These are phyloP conservation scores for Grosmannia clavigera DNA, from an alignment of 2,329 filamentous ascomycete species.

Conservation along the genomic window DNA sequence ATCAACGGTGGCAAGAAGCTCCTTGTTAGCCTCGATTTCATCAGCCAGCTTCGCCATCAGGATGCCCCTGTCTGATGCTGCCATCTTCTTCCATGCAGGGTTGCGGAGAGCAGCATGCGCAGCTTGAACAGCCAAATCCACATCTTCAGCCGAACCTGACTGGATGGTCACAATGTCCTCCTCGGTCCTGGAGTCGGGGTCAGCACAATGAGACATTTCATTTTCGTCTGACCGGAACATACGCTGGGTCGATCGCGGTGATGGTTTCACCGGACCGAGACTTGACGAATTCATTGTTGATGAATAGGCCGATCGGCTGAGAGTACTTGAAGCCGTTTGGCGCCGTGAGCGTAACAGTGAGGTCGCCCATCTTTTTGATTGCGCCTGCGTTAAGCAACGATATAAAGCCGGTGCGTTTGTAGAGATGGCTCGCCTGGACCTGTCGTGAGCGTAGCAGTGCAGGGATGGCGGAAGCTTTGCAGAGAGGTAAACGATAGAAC, in stretches of 20 bases:
- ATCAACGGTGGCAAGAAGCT: slow-evolving; percentile 35
- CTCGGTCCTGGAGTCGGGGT: neutral
- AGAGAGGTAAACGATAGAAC: neutral
- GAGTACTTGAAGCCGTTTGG: slow-evolving; percentile 6
- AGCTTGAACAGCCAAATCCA: slow-evolving; percentile 8
- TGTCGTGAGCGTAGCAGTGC: neutral
- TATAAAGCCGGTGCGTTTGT: neutral
- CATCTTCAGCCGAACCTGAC: slow-evolving; percentile 1
- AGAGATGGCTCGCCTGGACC: neutral
- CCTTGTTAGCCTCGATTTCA: slow-evolving; percentile 24
- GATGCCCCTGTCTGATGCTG: slow-evolving; percentile 18
- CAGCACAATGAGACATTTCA: neutral
- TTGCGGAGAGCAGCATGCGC: slow-evolving; percentile 4
- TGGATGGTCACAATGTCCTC: slow-evolving; percentile 1
- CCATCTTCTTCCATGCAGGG: slow-evolving; percentile 2
- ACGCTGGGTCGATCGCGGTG: slow-evolving; percentile 4
- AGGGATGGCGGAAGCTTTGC: neutral
- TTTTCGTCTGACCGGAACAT: neutral
- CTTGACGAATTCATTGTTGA: slow-evolving; percentile 9
- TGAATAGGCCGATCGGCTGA: slow-evolving; percentile 8
- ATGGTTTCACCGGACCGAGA: neutral
- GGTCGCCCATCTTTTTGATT: neutral
- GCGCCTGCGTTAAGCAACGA: neutral
- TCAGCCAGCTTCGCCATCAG: slow-evolving; percentile 30
- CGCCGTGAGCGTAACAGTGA: neutral